Base-by-base conservation (phyloP, 2,329 filamentous ascomycete species). In the Talaromyces albobiverticillius region DNA sequence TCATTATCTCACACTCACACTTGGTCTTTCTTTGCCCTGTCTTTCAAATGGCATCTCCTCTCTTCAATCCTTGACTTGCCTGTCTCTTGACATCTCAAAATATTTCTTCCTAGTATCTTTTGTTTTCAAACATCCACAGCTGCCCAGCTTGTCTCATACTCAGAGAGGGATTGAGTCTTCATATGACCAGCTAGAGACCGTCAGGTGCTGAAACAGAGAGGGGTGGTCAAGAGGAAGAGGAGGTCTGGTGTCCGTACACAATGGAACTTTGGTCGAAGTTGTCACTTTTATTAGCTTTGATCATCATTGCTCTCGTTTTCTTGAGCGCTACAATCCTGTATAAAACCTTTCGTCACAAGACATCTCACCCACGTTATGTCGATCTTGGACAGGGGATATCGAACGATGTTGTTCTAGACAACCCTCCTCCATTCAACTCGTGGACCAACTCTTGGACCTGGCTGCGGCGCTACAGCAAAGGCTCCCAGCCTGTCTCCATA, bases 401-500 rank as follows among this genome's bases (percentile, higher is more conserved):
- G 22, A 38, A 3, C 7, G 41, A 46, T 11, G 10, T 11, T 11
- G 16, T 40, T 20, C 16, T 16, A 40, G 36, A 40, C 6, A 40
- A 16, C 36, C 36, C 18, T 22, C 36, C 36, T 9, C n/a, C n/a
- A n/a, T 40, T 40, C 7, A 32, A 29, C 16, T 45, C 49, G 3
- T 51, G 49, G 41, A 20, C 13, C 31, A 52, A 23, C 45, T 52
- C 50, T 23, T 52, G 50, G 50, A 26, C 23, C n/a, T 52, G 50
- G 50, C 32, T 52, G 50, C 40, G 32, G 32, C 50, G 42, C 11
- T 11, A 31, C 6, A 38, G 18, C 26, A 31, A 52, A 11, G 31
- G 36, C 16, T 20, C 46, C 11, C 20, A 38, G 23, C 22, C 45
- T 32, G 40, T 52, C 18, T 16, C 50, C 18, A 32, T 32, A 31